Evolutionary conservation across 257 asterid species (phyloP).

Genomic region (Capsicum pubescens): DNA sequence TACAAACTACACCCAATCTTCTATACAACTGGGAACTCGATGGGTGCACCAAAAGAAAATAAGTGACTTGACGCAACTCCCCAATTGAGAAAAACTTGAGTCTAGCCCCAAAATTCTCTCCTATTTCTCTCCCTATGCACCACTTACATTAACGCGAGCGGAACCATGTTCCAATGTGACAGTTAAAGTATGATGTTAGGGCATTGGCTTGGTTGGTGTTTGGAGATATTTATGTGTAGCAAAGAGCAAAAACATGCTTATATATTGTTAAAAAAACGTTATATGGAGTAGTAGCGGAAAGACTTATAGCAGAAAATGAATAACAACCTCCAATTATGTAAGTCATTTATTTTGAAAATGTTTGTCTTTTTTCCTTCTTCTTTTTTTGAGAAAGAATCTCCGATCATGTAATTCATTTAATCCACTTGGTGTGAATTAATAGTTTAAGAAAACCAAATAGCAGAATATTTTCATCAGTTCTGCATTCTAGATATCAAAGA

Average conservation of each 20-base stretch:
- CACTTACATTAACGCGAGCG: background rate
- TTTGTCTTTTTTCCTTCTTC: background rate
- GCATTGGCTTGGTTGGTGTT: constrained; percentile 1
- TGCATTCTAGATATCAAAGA: constrained; percentile 25
- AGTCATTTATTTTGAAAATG: background rate
- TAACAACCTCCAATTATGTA: constrained; percentile 1
- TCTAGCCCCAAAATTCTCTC: background rate
- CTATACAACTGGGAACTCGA: background rate
- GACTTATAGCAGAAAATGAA: background rate
- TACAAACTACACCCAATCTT: background rate
- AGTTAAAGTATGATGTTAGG: background rate
- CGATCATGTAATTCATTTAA: background rate
- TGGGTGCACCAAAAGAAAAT: constrained; percentile 10
- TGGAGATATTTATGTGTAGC: background rate
- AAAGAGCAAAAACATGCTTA: constrained; percentile 5
- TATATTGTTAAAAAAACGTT: background rate
- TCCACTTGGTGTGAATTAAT: background rate
- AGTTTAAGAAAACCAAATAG: background rate
- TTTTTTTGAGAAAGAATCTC: background rate
- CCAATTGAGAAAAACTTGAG: background rate
- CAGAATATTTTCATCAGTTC: background rate
- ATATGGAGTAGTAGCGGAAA: background rate
- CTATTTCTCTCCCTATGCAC: constrained; percentile 13
- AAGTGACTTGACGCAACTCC: background rate
- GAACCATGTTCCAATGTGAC: background rate